phyloP scores from a whole-genome alignment of 208 protist genomes.

The Trichomonas vaginalis region DNA sequence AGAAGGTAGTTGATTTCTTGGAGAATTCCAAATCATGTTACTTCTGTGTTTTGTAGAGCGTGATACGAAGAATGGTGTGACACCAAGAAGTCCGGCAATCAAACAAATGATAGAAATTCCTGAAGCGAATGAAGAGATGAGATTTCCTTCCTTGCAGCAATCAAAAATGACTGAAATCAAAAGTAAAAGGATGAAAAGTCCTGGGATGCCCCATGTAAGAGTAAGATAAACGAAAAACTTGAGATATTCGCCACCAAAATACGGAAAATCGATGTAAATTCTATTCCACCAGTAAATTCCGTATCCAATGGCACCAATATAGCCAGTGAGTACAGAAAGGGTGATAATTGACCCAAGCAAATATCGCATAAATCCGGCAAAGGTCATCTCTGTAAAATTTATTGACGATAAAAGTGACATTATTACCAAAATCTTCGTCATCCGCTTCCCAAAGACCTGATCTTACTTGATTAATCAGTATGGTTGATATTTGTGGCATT shows the following conservation, averaged over 20 bases:
- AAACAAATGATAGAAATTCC: background rate
- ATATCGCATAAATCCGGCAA: background rate
- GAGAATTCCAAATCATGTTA: background rate
- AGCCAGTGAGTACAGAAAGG: background rate
- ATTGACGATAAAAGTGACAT: no score
- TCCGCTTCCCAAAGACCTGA: no score
- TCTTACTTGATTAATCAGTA: no score
- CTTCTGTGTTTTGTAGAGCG: background rate
- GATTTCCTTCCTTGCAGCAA: background rate
- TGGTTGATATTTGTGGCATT: no score
- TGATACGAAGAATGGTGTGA: background rate
- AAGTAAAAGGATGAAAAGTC: background rate
- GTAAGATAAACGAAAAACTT: background rate
- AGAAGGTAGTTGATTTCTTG: background rate
- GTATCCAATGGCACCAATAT: background rate
- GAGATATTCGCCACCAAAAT: background rate
- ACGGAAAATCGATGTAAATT: background rate
- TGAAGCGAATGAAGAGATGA: background rate
- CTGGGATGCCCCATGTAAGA: background rate
- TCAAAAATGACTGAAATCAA: background rate
- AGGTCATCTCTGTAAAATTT: no score
- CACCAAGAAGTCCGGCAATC: background rate
- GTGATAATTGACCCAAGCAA: background rate
- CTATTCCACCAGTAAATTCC: background rate
- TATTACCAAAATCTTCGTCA: no score